Conservation (phyloP, 2,329 filamentous ascomycete genomes). For the Leptographium lundbergii region DNA sequence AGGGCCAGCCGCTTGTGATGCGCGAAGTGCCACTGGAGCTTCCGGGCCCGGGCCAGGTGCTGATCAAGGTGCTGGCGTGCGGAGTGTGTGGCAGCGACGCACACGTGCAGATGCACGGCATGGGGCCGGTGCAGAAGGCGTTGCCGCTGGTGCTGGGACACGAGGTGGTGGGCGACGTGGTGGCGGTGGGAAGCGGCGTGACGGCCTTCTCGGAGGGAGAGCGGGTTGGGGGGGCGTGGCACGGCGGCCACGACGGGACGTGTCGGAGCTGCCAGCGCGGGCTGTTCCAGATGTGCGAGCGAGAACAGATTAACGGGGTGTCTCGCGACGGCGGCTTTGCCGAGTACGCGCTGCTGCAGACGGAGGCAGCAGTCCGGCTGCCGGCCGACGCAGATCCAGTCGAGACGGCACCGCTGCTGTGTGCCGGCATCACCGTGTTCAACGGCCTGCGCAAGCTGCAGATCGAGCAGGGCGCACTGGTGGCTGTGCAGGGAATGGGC, state of each 20-base stretch:
- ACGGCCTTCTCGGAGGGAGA: conserved; percentile 50
- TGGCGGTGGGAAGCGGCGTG: conserved; percentile 44
- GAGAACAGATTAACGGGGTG: conserved; percentile 51
- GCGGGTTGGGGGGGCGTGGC: conserved; percentile 55
- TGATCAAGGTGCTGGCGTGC: conserved; percentile 60
- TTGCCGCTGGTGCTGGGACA: conserved; percentile 57
- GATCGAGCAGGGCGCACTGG: conserved; percentile 37
- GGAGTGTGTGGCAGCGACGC: conserved; percentile 59
- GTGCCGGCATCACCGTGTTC: conserved; percentile 53
- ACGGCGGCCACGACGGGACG: conserved; percentile 49
- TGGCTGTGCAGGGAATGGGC: conserved; percentile 56
- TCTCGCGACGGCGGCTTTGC: conserved; percentile 54
- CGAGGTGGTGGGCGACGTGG: conserved; percentile 57
- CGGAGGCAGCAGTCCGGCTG: conserved; percentile 46
- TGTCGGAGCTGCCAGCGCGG: conserved; percentile 53
- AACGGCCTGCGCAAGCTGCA: conserved; percentile 43
- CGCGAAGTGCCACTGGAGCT: conserved; percentile 45
- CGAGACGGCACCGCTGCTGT: conserved; percentile 46
- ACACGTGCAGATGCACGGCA: conserved; percentile 30
- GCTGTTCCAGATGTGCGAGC: conserved; percentile 56
- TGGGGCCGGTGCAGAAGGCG: conserved; percentile 35
- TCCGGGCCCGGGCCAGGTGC: conserved; percentile 44
- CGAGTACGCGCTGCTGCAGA: conserved; percentile 47
- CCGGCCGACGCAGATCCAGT: conserved; percentile 38
- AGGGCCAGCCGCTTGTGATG: conserved; percentile 39